phyloP scores from a whole-genome alignment of 2,329 filamentous ascomycete species.

The Tolypocladium tundrense region DNA sequence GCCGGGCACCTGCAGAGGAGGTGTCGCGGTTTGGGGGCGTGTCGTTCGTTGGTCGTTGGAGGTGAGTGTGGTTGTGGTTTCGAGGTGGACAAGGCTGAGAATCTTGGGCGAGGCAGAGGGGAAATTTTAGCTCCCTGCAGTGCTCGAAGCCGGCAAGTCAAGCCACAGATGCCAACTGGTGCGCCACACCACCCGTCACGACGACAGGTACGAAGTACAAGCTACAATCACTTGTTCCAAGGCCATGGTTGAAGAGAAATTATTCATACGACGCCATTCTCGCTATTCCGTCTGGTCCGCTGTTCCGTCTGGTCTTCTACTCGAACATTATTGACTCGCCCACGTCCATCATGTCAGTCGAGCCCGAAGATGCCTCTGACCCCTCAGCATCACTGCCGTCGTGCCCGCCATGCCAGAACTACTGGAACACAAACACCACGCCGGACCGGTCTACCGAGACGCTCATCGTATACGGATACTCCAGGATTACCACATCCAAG shows the following conservation, averaged over 20 bases:
- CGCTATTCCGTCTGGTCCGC: not conserved
- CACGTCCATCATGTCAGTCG: not conserved
- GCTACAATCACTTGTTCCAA: no score
- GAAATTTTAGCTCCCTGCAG: conserved; percentile 16
- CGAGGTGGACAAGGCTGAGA: conserved; percentile 18
- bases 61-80: not conserved
- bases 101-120: conserved; percentile 16
- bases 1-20: not conserved
- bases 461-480: conserved; percentile 86
- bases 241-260: not conserved
- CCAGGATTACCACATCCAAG: conserved; percentile 77
- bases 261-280: not conserved
- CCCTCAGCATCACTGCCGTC: not conserved
- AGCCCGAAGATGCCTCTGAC: not conserved
- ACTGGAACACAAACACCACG: conserved; percentile 73
- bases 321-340: not conserved
- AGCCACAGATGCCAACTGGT: not conserved
- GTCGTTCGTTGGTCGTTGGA: not conserved
- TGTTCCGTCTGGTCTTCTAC: not conserved
- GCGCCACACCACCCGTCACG: not conserved
- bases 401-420: conserved; percentile 9
- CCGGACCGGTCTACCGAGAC: conserved; percentile 83
- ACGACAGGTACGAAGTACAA: no score
- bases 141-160: not conserved
- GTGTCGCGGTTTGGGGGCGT: not conserved